Evolutionary conservation across 2,329 filamentous ascomycete species (phyloP), one percentile per base, ranked within the genome.

Genomic region (Diaporthe velutina): DNA sequence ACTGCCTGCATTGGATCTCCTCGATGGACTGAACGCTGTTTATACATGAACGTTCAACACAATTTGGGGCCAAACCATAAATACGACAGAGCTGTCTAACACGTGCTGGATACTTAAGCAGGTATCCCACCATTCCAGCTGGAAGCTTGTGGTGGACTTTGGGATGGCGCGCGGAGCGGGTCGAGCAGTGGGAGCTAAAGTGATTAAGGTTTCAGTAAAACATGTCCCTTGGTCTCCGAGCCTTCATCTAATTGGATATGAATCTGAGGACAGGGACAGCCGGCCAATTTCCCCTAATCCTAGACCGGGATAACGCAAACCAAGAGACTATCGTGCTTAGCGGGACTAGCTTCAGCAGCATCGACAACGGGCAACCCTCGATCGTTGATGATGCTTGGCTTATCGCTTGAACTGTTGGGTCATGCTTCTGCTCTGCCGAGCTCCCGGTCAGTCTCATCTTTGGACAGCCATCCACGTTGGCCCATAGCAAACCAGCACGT

Each of bases 151-250:
- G 64, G 33, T n/a, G 45, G 33, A 33, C 33, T 38, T 68, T 61
- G 17, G 7, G 45, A 40, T 54, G 64, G n/a, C 64, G 64, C 64
- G 33, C 64, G 64, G 64, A 54, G 48, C 64, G 64, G 64, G 45
- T 25, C 64, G 64, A 45, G 45, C 45, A 40, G 40, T 54, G 48
- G 33, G n/a, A 68, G 48, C 48, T 54, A 54, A 22, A 12, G 25
- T 15, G 33, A 22, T 5, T 54, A 68, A 30, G n/a, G 64, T 68
- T 68, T 54, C 33, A 15, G 45, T 54, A 52, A 68, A 52, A 68
- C 64, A 25, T 1, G 42, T 19, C 64, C 64, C 64, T 68, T 52
- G 42, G 22, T 52, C n/a, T 19, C 28, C 19, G n/a, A 15, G 45
- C n/a, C 64, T 28, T 25, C n/a, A 13, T 54, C 45, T 40, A 17